phyloP scores from a whole-genome alignment of 2,329 filamentous ascomycete genomes.

The Exophiala sideris region DNA sequence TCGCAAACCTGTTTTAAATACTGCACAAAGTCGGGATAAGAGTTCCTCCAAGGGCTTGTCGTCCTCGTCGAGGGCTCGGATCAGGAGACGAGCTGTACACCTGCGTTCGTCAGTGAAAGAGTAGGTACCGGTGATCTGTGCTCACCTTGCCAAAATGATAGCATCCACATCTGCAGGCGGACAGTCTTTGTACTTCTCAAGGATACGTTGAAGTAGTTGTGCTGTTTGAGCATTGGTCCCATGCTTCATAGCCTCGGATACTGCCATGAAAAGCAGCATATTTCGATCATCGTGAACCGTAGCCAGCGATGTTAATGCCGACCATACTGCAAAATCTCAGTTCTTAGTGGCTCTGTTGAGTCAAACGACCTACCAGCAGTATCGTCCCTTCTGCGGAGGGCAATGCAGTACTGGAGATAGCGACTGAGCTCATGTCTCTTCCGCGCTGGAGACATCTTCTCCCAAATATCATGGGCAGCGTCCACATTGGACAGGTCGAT shows the following conservation, averaged over 20 bases:
- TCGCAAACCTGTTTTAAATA: conserved; percentile 17
- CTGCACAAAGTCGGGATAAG: conserved; percentile 18
- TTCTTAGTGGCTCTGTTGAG: neutral
- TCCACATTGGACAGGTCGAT: conserved; percentile 57
- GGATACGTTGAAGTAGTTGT: conserved; percentile 57
- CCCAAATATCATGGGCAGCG: conserved; percentile 54
- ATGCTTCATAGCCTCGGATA: conserved; percentile 68
- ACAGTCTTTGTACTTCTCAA: conserved; percentile 53
- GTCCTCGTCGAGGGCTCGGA: conserved; percentile 41
- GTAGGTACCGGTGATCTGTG: neutral
- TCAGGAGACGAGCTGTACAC: conserved; percentile 45
- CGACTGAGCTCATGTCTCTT: conserved; percentile 50
- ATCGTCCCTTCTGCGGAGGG: conserved; percentile 57
- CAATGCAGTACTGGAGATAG: conserved; percentile 73
- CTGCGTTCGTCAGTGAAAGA: conserved; percentile 27
- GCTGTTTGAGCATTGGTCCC: conserved; percentile 62
- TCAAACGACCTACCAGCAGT: conserved; percentile 3
- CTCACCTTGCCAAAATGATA: conserved; percentile 54
- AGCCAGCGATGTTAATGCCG: conserved; percentile 16
- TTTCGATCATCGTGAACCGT: conserved; percentile 42
- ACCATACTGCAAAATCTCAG: conserved; percentile 3
- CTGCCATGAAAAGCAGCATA: conserved; percentile 73
- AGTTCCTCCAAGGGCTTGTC: conserved; percentile 22
- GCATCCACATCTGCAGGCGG: conserved; percentile 54
- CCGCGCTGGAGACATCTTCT: conserved; percentile 56